phyloP scores from a whole-genome alignment of 2,329 filamentous ascomycete species.

The Arthroderma sp. region DNA sequence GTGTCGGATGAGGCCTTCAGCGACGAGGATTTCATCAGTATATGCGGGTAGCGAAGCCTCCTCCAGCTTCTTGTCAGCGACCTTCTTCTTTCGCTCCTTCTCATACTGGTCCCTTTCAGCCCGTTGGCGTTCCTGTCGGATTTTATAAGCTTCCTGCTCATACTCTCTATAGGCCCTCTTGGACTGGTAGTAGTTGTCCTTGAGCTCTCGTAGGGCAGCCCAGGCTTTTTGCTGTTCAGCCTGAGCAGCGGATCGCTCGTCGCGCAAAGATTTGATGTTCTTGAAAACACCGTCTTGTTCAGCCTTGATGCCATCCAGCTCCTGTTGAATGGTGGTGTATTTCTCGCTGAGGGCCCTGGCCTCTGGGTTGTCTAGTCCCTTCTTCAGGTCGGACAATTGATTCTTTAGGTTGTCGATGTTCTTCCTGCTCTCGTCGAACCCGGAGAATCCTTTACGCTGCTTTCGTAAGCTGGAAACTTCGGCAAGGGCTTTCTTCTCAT shows the following conservation, averaged over 20 bases:
- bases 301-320: constrained; percentile 79
- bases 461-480: constrained; percentile 77
- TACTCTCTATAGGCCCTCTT: constrained; percentile 72
- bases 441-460: constrained; percentile 78
- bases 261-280: constrained; percentile 68
- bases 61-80: constrained; percentile 41
- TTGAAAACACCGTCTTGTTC: constrained; percentile 88
- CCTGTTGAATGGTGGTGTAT: constrained; percentile 72
- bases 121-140: constrained; percentile 62
- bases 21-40: constrained; percentile 80
- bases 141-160: constrained; percentile 70
- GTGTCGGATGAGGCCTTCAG: constrained; percentile 76
- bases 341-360: constrained; percentile 74
- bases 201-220: constrained; percentile 65
- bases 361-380: constrained; percentile 81
- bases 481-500: constrained; percentile 84
- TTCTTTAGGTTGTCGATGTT: constrained; percentile 74
- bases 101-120: constrained; percentile 54
- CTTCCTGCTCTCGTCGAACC: constrained; percentile 76
- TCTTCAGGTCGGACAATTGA: constrained; percentile 79
- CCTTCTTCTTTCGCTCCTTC: constrained; percentile 37
- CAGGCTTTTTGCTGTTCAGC: constrained; percentile 80
- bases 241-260: constrained; percentile 73
- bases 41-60: constrained; percentile 60
- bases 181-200: constrained; percentile 73